These are phyloP conservation scores for Aspergillus fijiensis DNA, from an alignment of 2,329 filamentous ascomycete genomes.

Conservation along the genomic window DNA sequence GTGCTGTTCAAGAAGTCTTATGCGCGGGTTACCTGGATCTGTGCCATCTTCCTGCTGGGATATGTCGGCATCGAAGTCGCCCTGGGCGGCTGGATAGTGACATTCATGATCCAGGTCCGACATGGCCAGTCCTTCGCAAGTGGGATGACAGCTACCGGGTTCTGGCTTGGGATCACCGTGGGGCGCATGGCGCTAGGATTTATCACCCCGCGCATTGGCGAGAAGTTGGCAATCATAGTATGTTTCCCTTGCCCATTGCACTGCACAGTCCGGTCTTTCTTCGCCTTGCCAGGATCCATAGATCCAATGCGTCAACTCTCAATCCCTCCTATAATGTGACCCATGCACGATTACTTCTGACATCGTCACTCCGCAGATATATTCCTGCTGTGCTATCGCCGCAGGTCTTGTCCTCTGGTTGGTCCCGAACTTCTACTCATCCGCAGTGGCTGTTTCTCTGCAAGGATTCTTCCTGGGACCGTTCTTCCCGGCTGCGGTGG, in stretches of 20 bases:
- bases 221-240: slow-evolving; percentile 62
- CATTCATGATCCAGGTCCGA: slow-evolving; percentile 81
- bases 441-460: slow-evolving; percentile 67
- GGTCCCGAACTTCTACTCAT: slow-evolving; percentile 72
- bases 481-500: slow-evolving; percentile 72
- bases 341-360: background rate
- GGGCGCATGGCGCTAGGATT: slow-evolving; percentile 74
- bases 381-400: slow-evolving; percentile 62
- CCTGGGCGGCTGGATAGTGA: slow-evolving; percentile 77
- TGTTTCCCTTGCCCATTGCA: background rate
- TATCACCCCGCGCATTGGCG: slow-evolving; percentile 66
- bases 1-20: slow-evolving; percentile 12
- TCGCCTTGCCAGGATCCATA: too few species aligned
- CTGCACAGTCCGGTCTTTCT: too few species aligned
- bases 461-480: slow-evolving; percentile 80
- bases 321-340: background rate
- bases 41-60: slow-evolving; percentile 67
- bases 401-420: slow-evolving; percentile 78
- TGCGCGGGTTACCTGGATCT: slow-evolving; percentile 19
- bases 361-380: slow-evolving; percentile 39
- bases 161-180: slow-evolving; percentile 79
- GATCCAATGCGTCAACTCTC: background rate
- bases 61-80: slow-evolving; percentile 75
- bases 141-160: slow-evolving; percentile 74
- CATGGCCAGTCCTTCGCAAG: slow-evolving; percentile 67